Percentiles rank a stretch among this genome's conserved stretches.
Conservation (phyloP, 1,139 yeast genomes). For the Blastobotrys raffinosifermentans region DNA sequence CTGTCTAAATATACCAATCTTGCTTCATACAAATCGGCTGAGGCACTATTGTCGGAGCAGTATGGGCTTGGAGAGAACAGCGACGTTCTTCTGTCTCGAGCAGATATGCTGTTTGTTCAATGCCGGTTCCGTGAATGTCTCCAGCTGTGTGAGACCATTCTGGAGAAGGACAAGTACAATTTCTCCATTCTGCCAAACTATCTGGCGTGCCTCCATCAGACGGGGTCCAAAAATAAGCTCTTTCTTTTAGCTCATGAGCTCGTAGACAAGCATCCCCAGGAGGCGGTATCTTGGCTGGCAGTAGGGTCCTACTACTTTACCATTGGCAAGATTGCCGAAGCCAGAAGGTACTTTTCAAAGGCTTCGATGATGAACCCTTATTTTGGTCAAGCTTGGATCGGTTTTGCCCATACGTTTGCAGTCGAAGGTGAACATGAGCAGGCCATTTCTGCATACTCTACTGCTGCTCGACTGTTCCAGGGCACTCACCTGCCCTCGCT, state of each 20-base stretch:
- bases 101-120: slow-evolving; percentile 68
- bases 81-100: slow-evolving; percentile 63
- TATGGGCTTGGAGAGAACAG: slow-evolving; percentile 62
- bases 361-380: slow-evolving; percentile 86
- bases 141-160: slow-evolving; percentile 57
- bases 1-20: slow-evolving; percentile 68
- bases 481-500: slow-evolving; percentile 90
- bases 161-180: slow-evolving; percentile 63
- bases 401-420: slow-evolving; percentile 97
- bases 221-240: slow-evolving; percentile 75
- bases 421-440: slow-evolving; percentile 98
- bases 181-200: slow-evolving; percentile 68
- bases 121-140: slow-evolving; percentile 78
- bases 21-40: slow-evolving; percentile 59
- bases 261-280: slow-evolving; percentile 79
- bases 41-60: slow-evolving; percentile 58
- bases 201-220: slow-evolving; percentile 77
- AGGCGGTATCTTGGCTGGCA: slow-evolving; percentile 85
- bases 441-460: slow-evolving; percentile 94
- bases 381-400: slow-evolving; percentile 96
- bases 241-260: slow-evolving; percentile 79
- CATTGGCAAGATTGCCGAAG: slow-evolving; percentile 68
- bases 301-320: slow-evolving; percentile 86
- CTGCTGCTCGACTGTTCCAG: slow-evolving; percentile 89
- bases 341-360: slow-evolving; percentile 80